Percentiles rank a stretch among this genome's conserved stretches.
Conservation (phyloP, 2,329 filamentous ascomycete genomes). For the Monosporascus ibericus region DNA sequence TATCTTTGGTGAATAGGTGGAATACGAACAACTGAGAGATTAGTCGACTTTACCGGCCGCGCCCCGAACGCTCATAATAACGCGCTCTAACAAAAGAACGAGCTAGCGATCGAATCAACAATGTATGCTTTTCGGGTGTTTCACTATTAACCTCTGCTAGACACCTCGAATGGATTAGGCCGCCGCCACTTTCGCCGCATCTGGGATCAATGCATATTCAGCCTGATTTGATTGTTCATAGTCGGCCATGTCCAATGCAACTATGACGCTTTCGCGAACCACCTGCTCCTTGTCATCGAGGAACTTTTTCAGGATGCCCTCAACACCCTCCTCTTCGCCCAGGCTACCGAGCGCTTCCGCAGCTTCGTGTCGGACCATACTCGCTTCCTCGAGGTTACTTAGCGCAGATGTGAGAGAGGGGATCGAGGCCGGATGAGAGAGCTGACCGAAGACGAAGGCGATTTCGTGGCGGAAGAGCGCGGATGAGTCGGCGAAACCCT, state of each 20-base stretch:
- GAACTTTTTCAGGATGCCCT: slow-evolving; percentile 76
- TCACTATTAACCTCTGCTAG: slow-evolving; percentile 12
- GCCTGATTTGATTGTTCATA: slow-evolving; percentile 84
- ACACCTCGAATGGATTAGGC: slow-evolving; percentile 13
- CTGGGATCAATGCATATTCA: slow-evolving; percentile 88
- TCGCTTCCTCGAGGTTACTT: slow-evolving; percentile 72
- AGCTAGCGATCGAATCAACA: slow-evolving; percentile 8
- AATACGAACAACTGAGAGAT: slow-evolving; percentile 45
- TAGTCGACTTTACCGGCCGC: too few species aligned
- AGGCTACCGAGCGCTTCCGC: slow-evolving; percentile 93
- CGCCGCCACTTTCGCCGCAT: slow-evolving; percentile 38
- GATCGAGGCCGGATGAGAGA: slow-evolving; percentile 94
- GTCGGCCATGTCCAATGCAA: slow-evolving; percentile 96
- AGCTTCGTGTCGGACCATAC: slow-evolving; percentile 97
- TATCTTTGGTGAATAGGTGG: slow-evolving; percentile 19
- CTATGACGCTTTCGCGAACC: slow-evolving; percentile 88
- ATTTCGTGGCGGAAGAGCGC: slow-evolving; percentile 97
- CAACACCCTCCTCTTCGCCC: slow-evolving; percentile 88
- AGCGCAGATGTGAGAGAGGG: slow-evolving; percentile 76
- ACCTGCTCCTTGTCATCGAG: slow-evolving; percentile 87
- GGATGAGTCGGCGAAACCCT: slow-evolving; percentile 77
- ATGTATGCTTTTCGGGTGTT: slow-evolving; percentile 13
- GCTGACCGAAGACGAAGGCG: slow-evolving; percentile 94
- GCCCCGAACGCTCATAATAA: slow-evolving; percentile 1
- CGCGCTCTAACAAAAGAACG: not conserved